phyloP scores from a whole-genome alignment of 2,329 filamentous ascomycete genomes.

The Sporothrix globosa region DNA sequence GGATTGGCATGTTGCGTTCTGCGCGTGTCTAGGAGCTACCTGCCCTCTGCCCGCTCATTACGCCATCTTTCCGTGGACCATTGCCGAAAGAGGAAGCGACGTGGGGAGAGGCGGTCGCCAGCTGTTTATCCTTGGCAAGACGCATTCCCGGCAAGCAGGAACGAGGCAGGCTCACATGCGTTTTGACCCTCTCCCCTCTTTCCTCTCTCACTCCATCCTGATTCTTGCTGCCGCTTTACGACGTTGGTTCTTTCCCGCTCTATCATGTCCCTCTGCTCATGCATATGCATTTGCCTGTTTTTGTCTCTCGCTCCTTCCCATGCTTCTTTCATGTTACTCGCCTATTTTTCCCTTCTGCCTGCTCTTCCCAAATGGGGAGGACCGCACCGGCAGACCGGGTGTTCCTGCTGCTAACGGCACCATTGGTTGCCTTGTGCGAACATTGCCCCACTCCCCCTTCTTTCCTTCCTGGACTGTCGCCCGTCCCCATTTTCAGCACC shows the following conservation, averaged over 20 bases:
- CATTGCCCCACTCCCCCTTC: conserved; percentile 4
- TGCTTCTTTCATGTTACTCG: not conserved
- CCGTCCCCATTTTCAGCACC: not conserved
- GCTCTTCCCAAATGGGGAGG: conserved; percentile 30
- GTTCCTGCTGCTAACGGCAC: not conserved
- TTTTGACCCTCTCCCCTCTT: not conserved
- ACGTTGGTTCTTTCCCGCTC: not conserved
- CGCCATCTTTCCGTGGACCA: conserved; percentile 17
- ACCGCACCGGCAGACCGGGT: conserved; percentile 29
- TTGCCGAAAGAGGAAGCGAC: conserved; percentile 18
- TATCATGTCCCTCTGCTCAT: too few relatives aligned
- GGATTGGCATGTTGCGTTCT: not conserved
- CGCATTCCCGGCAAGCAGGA: not conserved
- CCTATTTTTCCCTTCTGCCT: not conserved
- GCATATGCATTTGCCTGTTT: not conserved
- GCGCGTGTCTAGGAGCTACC: not conserved
- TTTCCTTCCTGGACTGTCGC: not conserved
- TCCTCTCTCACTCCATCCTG: not conserved
- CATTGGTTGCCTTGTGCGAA: conserved; percentile 30
- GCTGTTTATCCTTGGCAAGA: conserved; percentile 1
- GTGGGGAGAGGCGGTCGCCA: not conserved
- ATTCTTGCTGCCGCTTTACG: not conserved
- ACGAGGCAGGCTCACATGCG: not conserved
- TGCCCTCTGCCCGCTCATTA: conserved; percentile 2
- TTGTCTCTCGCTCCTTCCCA: conserved; percentile 17